Conservation (phyloP, 306 rosid species). For the Erythrophleum fordii region DNA sequence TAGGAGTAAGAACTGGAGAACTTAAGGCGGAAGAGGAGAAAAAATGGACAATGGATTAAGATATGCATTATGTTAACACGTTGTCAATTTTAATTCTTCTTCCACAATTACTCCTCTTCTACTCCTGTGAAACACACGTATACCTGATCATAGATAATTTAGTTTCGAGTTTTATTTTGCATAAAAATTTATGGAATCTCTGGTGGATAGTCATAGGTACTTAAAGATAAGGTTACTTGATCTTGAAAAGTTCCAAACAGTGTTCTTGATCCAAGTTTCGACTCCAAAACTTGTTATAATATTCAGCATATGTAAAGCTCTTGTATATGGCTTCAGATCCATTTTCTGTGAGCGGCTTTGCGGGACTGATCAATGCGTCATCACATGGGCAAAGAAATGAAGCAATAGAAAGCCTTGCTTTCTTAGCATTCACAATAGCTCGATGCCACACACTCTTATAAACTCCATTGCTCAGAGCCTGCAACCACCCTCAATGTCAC, state of each 20-base stretch:
- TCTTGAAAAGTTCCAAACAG: constrained; percentile 85
- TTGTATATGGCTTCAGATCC: constrained; percentile 57
- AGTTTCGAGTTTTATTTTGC: not conserved
- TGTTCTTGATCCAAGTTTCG: constrained; percentile 74
- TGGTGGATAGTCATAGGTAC: not conserved
- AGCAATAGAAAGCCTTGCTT: constrained; percentile 85
- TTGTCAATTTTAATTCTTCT: not conserved
- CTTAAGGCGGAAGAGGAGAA: not conserved
- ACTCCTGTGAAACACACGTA: not conserved
- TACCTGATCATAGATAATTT: not conserved
- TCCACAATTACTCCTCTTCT: not conserved
- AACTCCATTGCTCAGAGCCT: constrained; percentile 89
- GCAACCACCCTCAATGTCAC: constrained; percentile 30
- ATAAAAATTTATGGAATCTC: not conserved
- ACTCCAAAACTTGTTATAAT: constrained; percentile 82
- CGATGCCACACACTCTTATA: constrained; percentile 96
- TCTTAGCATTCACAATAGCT: constrained; percentile 73
- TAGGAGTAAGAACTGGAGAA: constrained; percentile 5
- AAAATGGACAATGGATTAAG: not conserved
- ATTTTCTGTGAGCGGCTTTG: constrained; percentile 51
- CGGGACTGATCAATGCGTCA: constrained; percentile 69
- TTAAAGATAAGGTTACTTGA: constrained; percentile 4
- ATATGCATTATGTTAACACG: not conserved
- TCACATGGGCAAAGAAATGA: constrained; percentile 78
- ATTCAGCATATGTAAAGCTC: constrained; percentile 73